A percentile compares a stretch with the other conserved stretches of the same genome.
Evolutionary conservation across 345 rosid species (phyloP).

Genomic region (Turritis glabra): DNA sequence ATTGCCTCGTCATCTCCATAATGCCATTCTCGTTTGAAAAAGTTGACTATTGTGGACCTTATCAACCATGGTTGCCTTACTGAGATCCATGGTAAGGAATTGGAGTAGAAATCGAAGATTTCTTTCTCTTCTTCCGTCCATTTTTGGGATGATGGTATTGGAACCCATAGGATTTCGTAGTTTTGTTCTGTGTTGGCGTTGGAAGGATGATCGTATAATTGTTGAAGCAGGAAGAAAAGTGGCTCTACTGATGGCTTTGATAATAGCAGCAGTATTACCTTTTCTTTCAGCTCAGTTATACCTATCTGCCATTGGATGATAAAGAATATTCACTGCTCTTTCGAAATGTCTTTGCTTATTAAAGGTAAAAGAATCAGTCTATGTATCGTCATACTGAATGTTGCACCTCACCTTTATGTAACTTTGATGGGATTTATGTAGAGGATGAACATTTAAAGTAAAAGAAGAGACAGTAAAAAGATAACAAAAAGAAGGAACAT

Average conservation of each 20-base stretch:
- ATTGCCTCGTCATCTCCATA: conserved; percentile 49
- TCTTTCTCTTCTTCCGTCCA: conserved; percentile 59
- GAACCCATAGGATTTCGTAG: conserved; percentile 67
- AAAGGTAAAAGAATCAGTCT: background rate
- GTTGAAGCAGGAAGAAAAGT: conserved; percentile 61
- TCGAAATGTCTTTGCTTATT: background rate
- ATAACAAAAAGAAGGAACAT: background rate
- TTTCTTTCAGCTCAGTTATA: conserved; percentile 57
- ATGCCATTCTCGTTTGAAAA: conserved; percentile 58
- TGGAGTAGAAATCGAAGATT: conserved; percentile 46
- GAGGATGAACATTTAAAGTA: background rate
- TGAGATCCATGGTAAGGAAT: conserved; percentile 66
- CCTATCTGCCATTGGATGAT: conserved; percentile 45
- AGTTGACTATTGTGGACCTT: conserved; percentile 49
- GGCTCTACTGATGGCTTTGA: conserved; percentile 62
- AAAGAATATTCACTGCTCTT: background rate
- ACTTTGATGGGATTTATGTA: too few species aligned
- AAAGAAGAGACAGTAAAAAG: background rate
- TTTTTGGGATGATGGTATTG: conserved; percentile 46
- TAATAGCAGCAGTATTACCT: conserved; percentile 59
- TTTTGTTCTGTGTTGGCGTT: conserved; percentile 38
- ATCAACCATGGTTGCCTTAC: conserved; percentile 54
- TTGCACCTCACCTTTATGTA: background rate
- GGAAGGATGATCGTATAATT: conserved; percentile 51
- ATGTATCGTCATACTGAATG: background rate